Base-by-base conservation (phyloP, 2,329 filamentous ascomycete species). In the Beauveria sp. region DNA sequence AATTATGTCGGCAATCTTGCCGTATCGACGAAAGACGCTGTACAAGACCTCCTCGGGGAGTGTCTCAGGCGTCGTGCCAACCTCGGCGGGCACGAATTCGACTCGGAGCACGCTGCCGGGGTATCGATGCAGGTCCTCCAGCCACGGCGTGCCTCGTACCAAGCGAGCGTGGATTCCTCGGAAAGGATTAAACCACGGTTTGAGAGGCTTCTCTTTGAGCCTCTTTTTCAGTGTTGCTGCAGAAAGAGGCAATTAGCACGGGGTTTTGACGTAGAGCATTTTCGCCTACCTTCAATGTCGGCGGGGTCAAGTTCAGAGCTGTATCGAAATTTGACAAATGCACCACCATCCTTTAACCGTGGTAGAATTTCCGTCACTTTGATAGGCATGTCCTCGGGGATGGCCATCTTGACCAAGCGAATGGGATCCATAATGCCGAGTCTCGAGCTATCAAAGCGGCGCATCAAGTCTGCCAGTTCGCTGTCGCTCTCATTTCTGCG, bases 171-270 rank as follows among this genome's bases (percentile, higher is more conserved):
- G 82, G 61, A 96, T 87, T 16, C 82, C 76, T 24, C 84, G 81
- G 65, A 96, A 87, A 0, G 92, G 92, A 66, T 88, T 96, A 78
- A 94, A 97, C 90, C 92, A 96, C 3, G 93, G 92, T 63, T 86
- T 90, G 43, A 96, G 83, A 0, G 88, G 88, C 18, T 87, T 81
- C 63, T 91, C 79, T 61, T 82, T 77, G 1, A 97, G 78, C 64
- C 88, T 81, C 37, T 84, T 76, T 26, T 81, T 77, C 4, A 96
- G 76, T 3, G 78, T 79, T 22, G 77, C 79, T 75, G 72, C 30
- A 28, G 14, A 54, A 16, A 58, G 56, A 53, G 9, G n/a, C 46
- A 22, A 24, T 64, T 34, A 61, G 47, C 16, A 5, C 47, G 62
- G 22, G 14, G 3, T 14, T 8, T 18, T 12, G 8, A 28, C 5